Evolutionary conservation across 805 yeast species (phyloP).

Genomic region (Torulaspora quercuum): DNA sequence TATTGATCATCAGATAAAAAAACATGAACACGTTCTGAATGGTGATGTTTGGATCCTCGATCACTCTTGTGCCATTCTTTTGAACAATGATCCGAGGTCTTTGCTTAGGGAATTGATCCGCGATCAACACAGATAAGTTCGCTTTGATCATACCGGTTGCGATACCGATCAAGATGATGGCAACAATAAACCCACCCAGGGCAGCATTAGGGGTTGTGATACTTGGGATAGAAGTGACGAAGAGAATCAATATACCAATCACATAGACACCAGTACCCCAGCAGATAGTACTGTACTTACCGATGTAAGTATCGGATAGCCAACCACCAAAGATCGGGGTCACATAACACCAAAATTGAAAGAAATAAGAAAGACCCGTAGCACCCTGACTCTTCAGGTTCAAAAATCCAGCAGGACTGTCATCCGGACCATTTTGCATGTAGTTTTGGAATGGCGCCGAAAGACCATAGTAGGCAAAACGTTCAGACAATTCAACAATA

Average conservation of each 20-base stretch:
- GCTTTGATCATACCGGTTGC: constrained; percentile 83
- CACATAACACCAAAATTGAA: constrained; percentile 79
- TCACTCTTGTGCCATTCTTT: constrained; percentile 62
- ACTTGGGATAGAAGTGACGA: constrained; percentile 64
- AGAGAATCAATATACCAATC: constrained; percentile 58
- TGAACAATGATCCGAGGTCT: constrained; percentile 56
- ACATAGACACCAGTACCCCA: constrained; percentile 58
- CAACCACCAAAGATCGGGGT: constrained; percentile 78
- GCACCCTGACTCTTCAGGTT: constrained; percentile 60
- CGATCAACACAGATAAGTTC: constrained; percentile 64
- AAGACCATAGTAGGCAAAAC: constrained; percentile 77
- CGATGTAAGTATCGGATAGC: constrained; percentile 69
- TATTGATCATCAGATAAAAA: constrained; percentile 71
- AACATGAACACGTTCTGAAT: constrained; percentile 71
- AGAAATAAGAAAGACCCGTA: constrained; percentile 66
- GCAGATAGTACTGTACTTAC: constrained; percentile 66
- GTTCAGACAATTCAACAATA: constrained; percentile 73
- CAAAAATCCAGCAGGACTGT: constrained; percentile 51
- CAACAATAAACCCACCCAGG: constrained; percentile 54
- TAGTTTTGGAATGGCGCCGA: constrained; percentile 75
- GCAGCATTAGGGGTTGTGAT: constrained; percentile 50
- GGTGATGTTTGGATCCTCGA: constrained; percentile 65
- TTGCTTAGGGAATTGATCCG: constrained; percentile 65
- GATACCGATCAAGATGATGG: constrained; percentile 54
- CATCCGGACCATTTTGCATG: constrained; percentile 55